phyloP scores from a whole-genome alignment of 805 yeast genomes.

The Wickerhamomyces bovis region DNA sequence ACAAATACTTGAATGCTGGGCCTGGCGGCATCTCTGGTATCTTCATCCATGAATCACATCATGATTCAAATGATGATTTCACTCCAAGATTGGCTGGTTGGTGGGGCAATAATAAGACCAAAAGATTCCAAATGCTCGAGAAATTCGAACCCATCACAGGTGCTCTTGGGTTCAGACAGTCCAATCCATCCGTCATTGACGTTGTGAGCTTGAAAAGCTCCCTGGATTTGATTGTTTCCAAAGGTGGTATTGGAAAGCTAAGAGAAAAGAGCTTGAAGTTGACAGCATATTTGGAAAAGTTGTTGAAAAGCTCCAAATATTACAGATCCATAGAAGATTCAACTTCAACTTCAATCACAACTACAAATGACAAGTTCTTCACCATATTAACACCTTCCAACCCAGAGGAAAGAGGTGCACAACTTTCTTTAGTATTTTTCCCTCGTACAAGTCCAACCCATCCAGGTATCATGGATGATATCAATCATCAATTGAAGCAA shows the following conservation, averaged over 20 bases:
- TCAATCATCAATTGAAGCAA: conserved; percentile 41
- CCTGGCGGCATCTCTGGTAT: conserved; percentile 93
- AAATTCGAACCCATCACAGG: conserved; percentile 74
- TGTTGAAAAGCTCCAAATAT: conserved; percentile 40
- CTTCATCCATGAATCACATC: conserved; percentile 56
- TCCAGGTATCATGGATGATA: conserved; percentile 55
- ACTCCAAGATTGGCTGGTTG: conserved; percentile 85
- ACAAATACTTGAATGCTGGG: conserved; percentile 86
- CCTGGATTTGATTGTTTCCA: conserved; percentile 48
- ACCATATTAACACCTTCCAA: conserved; percentile 68
- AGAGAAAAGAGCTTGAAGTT: conserved; percentile 50
- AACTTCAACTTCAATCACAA: conserved; percentile 9
- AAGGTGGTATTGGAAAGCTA: conserved; percentile 59
- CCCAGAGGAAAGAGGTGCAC: conserved; percentile 65
- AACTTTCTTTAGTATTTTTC: conserved; percentile 66
- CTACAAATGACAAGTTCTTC: conserved; percentile 29
- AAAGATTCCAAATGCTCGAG: conserved; percentile 76
- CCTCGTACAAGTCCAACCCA: conserved; percentile 34
- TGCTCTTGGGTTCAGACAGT: conserved; percentile 84
- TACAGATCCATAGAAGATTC: conserved; percentile 32
- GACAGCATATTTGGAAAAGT: conserved; percentile 49
- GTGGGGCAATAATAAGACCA: conserved; percentile 84
- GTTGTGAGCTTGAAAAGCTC: conserved; percentile 69
- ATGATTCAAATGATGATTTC: conserved; percentile 26
- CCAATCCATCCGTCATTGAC: conserved; percentile 85